Evolutionary conservation across 1,284 basidiomycete genomes (phyloP).

Genomic region (Cryptococcus hybrid): DNA sequence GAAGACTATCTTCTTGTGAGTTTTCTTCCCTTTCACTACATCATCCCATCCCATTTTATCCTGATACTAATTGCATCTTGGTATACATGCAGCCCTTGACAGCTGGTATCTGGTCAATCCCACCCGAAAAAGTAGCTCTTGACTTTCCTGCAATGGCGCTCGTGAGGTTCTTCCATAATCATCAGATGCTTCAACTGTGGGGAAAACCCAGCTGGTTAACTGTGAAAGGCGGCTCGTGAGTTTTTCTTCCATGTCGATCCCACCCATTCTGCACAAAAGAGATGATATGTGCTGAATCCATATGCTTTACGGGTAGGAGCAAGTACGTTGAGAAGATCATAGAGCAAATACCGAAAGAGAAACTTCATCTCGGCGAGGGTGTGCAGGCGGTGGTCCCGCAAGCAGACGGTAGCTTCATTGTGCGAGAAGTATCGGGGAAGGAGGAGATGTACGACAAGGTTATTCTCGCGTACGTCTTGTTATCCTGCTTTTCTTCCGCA

Average conservation of each 20-base stretch:
- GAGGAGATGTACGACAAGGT: constrained; percentile 64
- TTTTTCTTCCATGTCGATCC: neutral
- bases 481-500: neutral
- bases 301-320: constrained; percentile 41
- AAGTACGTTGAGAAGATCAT: constrained; percentile 65
- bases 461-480: constrained; percentile 53
- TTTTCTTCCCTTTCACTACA: constrained; percentile 3
- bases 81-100: constrained; percentile 63
- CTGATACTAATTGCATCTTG: neutral
- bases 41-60: neutral
- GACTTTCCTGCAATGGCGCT: constrained; percentile 71
- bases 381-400: constrained; percentile 46
- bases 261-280: neutral
- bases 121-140: constrained; percentile 65
- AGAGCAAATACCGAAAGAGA: constrained; percentile 54
- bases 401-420: constrained; percentile 17
- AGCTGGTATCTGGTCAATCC: constrained; percentile 75
- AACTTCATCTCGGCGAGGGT: constrained; percentile 61
- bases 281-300: neutral
- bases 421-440: constrained; percentile 23
- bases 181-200: constrained; percentile 69
- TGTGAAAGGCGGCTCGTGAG: constrained; percentile 66
- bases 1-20: constrained; percentile 75
- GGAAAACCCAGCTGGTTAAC: constrained; percentile 75
- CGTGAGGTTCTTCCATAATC: constrained; percentile 74